Base-by-base conservation (phyloP, 805 yeast genomes). In the Saccharomyces eubayanus region DNA sequence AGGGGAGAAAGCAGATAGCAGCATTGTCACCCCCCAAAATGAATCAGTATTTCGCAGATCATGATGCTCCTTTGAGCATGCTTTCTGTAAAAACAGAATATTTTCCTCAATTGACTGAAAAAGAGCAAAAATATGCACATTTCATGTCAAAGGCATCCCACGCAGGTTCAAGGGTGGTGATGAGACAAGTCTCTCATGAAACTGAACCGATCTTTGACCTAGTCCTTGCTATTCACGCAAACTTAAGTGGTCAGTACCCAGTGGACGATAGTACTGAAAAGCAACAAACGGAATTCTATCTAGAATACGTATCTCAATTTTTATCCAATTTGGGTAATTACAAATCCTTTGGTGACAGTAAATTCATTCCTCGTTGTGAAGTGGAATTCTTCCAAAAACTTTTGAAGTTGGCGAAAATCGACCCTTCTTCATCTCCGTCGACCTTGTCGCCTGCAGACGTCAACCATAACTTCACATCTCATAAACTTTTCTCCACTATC, bases 331-430 rank as follows among this genome's bases (percentile, higher is more conserved):
- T 84, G 67, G 94, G 94, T 59, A 87, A 87, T 64, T 87, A 80
- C 72, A 89, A 85, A 71, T 85, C 94, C 0, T 89, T 89, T 68
- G 97, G 97, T 59, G 96, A 89, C 71, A 81, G 81, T 61, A 89
- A 89, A 70, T 89, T 89, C 64, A 77, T 89, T 57, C 97, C 97
- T 45, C 72, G 81, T 50, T 62, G 88, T 43, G 53, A 76, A 0
- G 63, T 60, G 31, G 77, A 69, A 0, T 75, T 76, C 6, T 83
- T 89, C 59, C 77, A 72, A 53, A 59, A 70, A 27, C 24, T 64
- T 41, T 27, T 62, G 40, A 16, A 50, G 3, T 28, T 48, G 27
- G 63, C 67, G 12, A 50, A 48, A 2, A 71, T 87, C 30, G 75
- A 79, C n/a, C 43, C 43, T 2, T 36, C 21, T 16, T 36, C 43